Percentiles rank a stretch among this genome's conserved stretches.
Evolutionary conservation across 1,284 basidiomycete genomes (phyloP).

Genomic region (Lentinula novae-zelandiae): DNA sequence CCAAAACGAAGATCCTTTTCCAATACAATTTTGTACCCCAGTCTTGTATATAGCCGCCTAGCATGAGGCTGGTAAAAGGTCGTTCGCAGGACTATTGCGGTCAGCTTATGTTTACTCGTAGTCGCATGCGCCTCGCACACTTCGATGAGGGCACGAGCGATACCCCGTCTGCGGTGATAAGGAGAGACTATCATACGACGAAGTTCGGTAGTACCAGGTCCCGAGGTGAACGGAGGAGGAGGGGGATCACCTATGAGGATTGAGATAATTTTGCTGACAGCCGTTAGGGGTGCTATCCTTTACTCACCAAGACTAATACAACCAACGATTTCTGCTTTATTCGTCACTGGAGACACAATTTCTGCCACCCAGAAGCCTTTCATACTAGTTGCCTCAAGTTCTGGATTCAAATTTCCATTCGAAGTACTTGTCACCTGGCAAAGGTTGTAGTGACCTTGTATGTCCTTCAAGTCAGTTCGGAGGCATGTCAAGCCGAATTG

Average conservation of each 20-base stretch:
- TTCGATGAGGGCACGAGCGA: slow-evolving; percentile 18
- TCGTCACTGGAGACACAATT: slow-evolving; percentile 11
- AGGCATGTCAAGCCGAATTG: slow-evolving; percentile 5
- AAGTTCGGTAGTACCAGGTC: slow-evolving; percentile 15
- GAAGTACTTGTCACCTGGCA: not conserved
- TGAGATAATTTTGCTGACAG: not conserved
- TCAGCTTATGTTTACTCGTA: slow-evolving; percentile 5
- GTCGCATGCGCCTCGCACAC: slow-evolving; percentile 19
- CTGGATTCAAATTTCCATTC: not conserved
- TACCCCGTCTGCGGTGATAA: slow-evolving; percentile 20
- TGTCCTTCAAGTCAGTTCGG: slow-evolving; percentile 19
- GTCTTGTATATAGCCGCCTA: slow-evolving; percentile 18
- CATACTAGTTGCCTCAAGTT: slow-evolving; percentile 16
- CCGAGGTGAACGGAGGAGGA: slow-evolving; percentile 3
- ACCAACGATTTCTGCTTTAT: slow-evolving; percentile 22
- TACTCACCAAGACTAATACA: slow-evolving; percentile 23
- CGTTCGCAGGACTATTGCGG: slow-evolving; percentile 18
- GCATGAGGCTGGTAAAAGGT: slow-evolving; percentile 19
- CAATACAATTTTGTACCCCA: slow-evolving; percentile 5
- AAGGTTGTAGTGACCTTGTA: slow-evolving; percentile 19
- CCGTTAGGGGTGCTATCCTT: not conserved
- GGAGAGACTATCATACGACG: slow-evolving; percentile 24
- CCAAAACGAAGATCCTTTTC: slow-evolving; percentile 1
- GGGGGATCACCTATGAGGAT: slow-evolving; percentile 15
- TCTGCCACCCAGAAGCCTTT: slow-evolving; percentile 30